A percentile compares a stretch with the other conserved stretches of the same genome.
phyloP scores from a whole-genome alignment of 2,329 filamentous ascomycete species.

The Neofusicoccum kwambonambiense region DNA sequence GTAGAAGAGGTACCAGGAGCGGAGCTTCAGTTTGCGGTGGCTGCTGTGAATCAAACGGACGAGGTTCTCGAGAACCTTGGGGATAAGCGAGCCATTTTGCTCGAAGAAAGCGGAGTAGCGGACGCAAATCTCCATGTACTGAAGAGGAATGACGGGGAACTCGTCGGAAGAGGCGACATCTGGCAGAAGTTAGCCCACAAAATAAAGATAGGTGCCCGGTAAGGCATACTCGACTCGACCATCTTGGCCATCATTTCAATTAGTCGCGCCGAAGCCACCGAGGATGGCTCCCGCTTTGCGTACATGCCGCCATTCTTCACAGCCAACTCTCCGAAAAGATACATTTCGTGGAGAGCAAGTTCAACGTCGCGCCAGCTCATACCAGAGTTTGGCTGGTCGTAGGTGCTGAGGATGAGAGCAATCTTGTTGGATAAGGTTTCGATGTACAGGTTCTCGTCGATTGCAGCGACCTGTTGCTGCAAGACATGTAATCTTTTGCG shows the following conservation, averaged over 20 bases:
- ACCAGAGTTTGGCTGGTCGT: slow-evolving; percentile 56
- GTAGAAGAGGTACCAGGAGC: slow-evolving; percentile 97
- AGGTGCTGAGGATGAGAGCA: slow-evolving; percentile 73
- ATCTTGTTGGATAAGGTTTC: slow-evolving; percentile 85
- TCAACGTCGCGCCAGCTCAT: slow-evolving; percentile 96
- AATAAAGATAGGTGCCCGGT: background rate
- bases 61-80: slow-evolving; percentile 85
- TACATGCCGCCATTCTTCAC: slow-evolving; percentile 84
- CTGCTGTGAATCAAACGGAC: slow-evolving; percentile 86
- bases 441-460: slow-evolving; percentile 85
- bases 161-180: slow-evolving; percentile 75
- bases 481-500: slow-evolving; percentile 85
- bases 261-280: slow-evolving; percentile 74
- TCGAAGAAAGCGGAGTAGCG: slow-evolving; percentile 94
- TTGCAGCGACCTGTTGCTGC: slow-evolving; percentile 87
- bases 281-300: slow-evolving; percentile 77
- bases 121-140: slow-evolving; percentile 98
- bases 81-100: slow-evolving; percentile 75
- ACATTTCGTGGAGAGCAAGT: slow-evolving; percentile 92
- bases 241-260: slow-evolving; percentile 93
- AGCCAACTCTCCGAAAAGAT: slow-evolving; percentile 90
- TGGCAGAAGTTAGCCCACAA: slow-evolving; percentile 33
- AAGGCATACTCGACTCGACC: slow-evolving; percentile 76
- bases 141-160: slow-evolving; percentile 87
- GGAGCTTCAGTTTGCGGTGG: slow-evolving; percentile 79